Base-by-base conservation (phyloP, 2,329 filamentous ascomycete species). In the Aspergillus latus region DNA sequence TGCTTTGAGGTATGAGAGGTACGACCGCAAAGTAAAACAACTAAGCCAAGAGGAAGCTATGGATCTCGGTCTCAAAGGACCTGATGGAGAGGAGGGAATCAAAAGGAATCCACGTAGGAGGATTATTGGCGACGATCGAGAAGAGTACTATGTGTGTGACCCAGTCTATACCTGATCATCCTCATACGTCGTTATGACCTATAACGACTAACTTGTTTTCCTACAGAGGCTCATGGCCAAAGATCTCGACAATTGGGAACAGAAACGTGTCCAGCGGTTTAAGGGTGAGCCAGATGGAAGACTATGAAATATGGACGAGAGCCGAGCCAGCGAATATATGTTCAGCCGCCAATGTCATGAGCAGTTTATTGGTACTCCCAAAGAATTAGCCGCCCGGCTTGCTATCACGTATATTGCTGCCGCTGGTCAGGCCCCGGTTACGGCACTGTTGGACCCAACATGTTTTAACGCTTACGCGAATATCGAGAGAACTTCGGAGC, bases 191-290 rank as follows among this genome's bases (percentile, higher is more conserved):
- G 11, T 13, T 37, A 11, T 37, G 10, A 10, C 21, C 6, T 52
- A 11, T 28, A 26, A 49, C 37, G 36, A 39, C 63, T 68, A 55
- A 67, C 48, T 28, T 16, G 11, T 52, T 43, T 49, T 7, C 51
- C 28, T 37, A 56, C 73, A 94, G 89, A 85, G 86, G 76, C 79
- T 90, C 39, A 89, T 90, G 64, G 89, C 90, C 34, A 96, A 95
- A 74, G 94, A 97, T 70, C 77, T 97, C 59, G 93, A 99, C 68
- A 84, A 91, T 69, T 99, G 94, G 94, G 93, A 97, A 73, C 94
- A 97, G 76, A 95, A 94, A 76, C 86, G 95, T 52, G 92, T 97
- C 9, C 86, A 96, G 78, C 82, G 94, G 70, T 82, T 97, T 59
- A 87, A 90, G 16, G 94, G 94, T 63, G 95, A 99, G 74, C 88